Conservation (phyloP, 371 early-diverging fungal genomes). For the Lichtheimia hyalospora region DNA sequence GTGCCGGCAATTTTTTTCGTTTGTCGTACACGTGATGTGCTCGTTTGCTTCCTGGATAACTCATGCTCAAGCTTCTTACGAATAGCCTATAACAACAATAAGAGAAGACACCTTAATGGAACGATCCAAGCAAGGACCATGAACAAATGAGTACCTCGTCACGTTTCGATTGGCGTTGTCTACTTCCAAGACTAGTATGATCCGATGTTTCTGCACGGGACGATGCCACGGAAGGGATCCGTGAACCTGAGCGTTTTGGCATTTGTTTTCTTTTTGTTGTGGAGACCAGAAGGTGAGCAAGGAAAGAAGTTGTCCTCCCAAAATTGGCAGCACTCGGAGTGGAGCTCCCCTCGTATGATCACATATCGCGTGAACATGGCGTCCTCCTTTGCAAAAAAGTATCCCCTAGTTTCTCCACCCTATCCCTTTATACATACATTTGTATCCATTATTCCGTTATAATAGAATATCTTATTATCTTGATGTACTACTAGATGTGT, state of each 20-base stretch:
- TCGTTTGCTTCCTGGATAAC: constrained; percentile 64
- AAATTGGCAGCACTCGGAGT: too few relatives aligned
- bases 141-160: constrained; percentile 32
- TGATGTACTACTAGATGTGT: too few relatives aligned
- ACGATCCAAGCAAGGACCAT: too few relatives aligned
- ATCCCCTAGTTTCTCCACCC: too few relatives aligned
- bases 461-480: too few relatives aligned
- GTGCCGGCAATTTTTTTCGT: constrained; percentile 71
- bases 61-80: constrained; percentile 76
- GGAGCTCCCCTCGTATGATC: too few relatives aligned
- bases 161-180: constrained; percentile 44
- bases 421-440: too few relatives aligned
- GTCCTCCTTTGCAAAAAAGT: too few relatives aligned
- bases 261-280: constrained; percentile 5
- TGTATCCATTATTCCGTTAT: too few relatives aligned
- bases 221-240: constrained; percentile 14
- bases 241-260: constrained; percentile 20
- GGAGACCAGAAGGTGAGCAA: background rate
- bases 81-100: constrained; percentile 30
- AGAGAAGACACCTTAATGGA: too few relatives aligned
- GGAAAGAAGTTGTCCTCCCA: background rate
- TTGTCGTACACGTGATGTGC: constrained; percentile 24
- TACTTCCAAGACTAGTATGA: constrained; percentile 22
- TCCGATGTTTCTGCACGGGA: constrained; percentile 18
- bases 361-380: too few relatives aligned